Evolutionary conservation across 139 green algal genomes (phyloP), one percentile per base, ranked within the genome.

Genomic region (Yamagishiella unicocca): DNA sequence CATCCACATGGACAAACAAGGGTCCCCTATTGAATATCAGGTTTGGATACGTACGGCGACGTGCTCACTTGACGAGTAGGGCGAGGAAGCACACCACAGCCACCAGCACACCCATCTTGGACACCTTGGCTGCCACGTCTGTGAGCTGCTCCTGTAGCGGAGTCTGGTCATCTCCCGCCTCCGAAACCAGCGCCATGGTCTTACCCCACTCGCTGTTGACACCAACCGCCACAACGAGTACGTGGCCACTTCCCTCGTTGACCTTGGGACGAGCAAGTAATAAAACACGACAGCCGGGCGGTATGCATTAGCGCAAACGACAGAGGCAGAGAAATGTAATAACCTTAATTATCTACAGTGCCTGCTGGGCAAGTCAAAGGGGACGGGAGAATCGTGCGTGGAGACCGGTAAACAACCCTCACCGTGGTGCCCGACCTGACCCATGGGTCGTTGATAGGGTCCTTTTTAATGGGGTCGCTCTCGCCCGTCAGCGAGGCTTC

Each of bases 61-160:
- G 22, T 70, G 62, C 82, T 37, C 87, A 96, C 93, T 96, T 91
- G 89, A 99, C 95, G 38, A 98, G 86, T 37, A 99, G 93, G 42
- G 97, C 95, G 45, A 98, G 87, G 89, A 99, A 99, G 83, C 94
- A 97, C 42, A 97, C 54, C 5, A 98, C 85, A 1, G 94, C 97
- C 14, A 99, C 97, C 33, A 87, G 87, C 42, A 99, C 93, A 61
- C 97, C 97, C 27, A 99, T 86, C 67, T 99, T 99, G 82, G 96
- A 97, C 71, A 99, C 98, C 73, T 94, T 92, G n/a, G 90, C 93
- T 0, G 98, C 98, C 58, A 99, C 91, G 70, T 94, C 93, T 25
- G 91, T 94, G 14, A 99, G 94, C 84, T 98, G 96, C 81, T 97
- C 95, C 92, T 99, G 98, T 82, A 99, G 93, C 21, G 98, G 97